Evolutionary conservation across 2,329 filamentous ascomycete genomes (phyloP), one percentile per base, ranked within the genome.

Genomic region (Cryphonectria naterciae): DNA sequence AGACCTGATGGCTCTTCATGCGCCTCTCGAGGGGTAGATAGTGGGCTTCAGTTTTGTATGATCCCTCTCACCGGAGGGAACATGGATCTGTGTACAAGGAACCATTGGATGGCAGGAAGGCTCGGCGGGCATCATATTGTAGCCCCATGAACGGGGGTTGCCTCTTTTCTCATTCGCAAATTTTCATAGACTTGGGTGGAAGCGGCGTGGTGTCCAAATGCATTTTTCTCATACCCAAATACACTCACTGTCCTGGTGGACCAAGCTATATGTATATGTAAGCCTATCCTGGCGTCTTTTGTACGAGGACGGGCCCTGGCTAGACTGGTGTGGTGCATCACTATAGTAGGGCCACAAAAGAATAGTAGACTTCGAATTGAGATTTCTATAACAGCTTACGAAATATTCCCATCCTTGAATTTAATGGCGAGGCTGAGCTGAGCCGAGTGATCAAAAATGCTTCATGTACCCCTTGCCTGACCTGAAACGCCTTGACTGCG

Each of bases 111-210:
- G 68, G 64, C 10, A 37, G 68, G 68, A 22, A 37, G 63, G 39
- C 70, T 65, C 13, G 56, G 58, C 58, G 63, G 25, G 63, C 62
- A 64, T 63, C 49, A 67, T 58, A 67, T 61, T 65, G 67, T 69
- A 67, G 66, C 65, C 25, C 39, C 65, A 39, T 67, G 68, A 37
- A 65, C 41, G 54, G 64, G 46, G 46, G 46, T 2, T 70, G 52
- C 68, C 68, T 70, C 52, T 52, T 52, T 72, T 70, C 70, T 71
- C 43, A 64, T 72, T 60, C 68, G 71, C 68, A 62, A 72, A 71
- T 73, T 63, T 73, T 73, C 70, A 77, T 77, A 77, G 76, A 77
- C 76, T 76, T 70, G 75, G 75, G 70, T 72, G 74, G 73, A 71
- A 73, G 68, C 65, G 70, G 66, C 73, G 73, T 60, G 75, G 73